Evolutionary conservation across 2,329 filamentous ascomycete genomes (phyloP), one percentile per base, ranked within the genome.

Genomic region (Aureobasidium subglaciale): DNA sequence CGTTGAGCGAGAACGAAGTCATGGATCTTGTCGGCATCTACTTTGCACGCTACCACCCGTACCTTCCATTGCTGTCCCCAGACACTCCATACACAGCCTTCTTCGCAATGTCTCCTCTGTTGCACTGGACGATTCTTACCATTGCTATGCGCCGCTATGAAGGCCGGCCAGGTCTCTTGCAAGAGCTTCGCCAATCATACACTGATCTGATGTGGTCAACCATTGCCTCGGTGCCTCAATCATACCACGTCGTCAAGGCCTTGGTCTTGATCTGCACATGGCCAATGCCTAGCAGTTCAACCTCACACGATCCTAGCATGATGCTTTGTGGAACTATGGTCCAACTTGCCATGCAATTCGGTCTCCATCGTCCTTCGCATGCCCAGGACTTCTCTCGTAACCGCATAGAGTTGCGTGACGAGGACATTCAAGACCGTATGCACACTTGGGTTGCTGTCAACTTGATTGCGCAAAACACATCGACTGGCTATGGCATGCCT

Each of bases 361-460:
- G 88, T 18, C 76, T 93, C 53, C 88, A 93, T 65, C 81, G 88
- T 45, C 88, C 88, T 11, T 89, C 86, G 55, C 85, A 91, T 67
- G 88, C 87, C 41, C 87, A 91, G 67, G 88, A 92, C 68, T 93
- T 92, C 68, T 90, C 87, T 1, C 77, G 87, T 48, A 85, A 87
- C 25, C 63, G 65, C 30, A 63, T 71, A 22, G 85, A 90, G 61
- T 75, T 92, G 35, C 86, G 87, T 63, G 86, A 86, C 63, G 87
- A 91, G 65, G 87, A 91, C 63, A 80, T 91, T 57, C 82, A 87
- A 61, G 88, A 93, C 65, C 80, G 88, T 34, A 82, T 91, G 40
- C 83, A 83, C 49, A 92, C 88, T 1, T 93, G 88, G 88, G 88
- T 88, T 1, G 86, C 89, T 4, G 90, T 87, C 73, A 93, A 93